Conservation (phyloP, 352 stramenopile species). For the Albugo laibachii region DNA sequence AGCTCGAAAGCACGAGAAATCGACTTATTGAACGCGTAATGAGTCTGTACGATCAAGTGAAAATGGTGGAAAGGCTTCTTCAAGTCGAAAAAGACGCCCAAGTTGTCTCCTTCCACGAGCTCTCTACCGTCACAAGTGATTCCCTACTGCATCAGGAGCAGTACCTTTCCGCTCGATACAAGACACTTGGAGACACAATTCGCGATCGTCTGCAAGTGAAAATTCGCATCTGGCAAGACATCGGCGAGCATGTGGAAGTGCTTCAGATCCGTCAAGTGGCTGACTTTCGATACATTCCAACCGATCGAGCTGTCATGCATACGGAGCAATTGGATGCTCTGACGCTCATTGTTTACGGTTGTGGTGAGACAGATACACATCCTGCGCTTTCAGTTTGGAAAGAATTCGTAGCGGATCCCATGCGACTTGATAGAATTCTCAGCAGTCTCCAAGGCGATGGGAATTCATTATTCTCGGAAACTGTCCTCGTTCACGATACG, state of each 20-base stretch:
- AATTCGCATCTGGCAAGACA: constrained; percentile 13
- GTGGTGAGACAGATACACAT: too few species aligned
- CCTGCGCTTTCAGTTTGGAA: too few species aligned
- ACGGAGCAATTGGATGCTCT: too few species aligned
- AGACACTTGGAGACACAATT: constrained; percentile 20
- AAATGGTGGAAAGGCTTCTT: constrained; percentile 23
- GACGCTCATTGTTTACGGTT: too few species aligned
- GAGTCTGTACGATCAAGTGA: constrained; percentile 9
- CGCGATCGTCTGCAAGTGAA: constrained; percentile 18
- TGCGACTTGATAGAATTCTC: too few species aligned
- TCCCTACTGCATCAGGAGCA: constrained; percentile 38
- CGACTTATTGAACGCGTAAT: constrained; percentile 23
- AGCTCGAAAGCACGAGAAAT: constrained; percentile 21
- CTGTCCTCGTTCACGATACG: too few species aligned
- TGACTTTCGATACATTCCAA: constrained; percentile 24
- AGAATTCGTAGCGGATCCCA: too few species aligned
- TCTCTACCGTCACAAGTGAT: constrained; percentile 9
- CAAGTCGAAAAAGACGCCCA: constrained; percentile 1
- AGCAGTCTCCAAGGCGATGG: too few species aligned
- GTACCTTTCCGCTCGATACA: constrained; percentile 13
- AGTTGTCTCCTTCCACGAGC: constrained; percentile 5
- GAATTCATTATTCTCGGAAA: too few species aligned
- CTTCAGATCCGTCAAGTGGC: constrained; percentile 16
- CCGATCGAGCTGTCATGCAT: constrained; percentile 6
- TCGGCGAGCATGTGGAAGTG: constrained; percentile 15